Percentiles rank a stretch among this genome's conserved stretches.
Conservation (phyloP, 192 early-diverging fungal species). For the Obelidium mucronatum region DNA sequence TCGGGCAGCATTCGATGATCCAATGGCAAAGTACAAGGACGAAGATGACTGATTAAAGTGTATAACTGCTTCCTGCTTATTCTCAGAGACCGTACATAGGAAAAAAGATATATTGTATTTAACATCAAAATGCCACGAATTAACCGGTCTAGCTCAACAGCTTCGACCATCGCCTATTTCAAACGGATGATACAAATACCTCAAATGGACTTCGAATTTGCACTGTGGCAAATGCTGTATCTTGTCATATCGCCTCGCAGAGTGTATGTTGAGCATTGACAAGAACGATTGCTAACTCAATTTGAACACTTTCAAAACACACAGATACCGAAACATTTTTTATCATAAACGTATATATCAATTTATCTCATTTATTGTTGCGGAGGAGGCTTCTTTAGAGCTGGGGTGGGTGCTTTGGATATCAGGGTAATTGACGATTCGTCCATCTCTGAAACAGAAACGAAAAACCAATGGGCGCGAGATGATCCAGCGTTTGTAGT, state of each 20-base stretch:
- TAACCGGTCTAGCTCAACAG: not conserved
- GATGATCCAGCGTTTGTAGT: conserved; percentile 97
- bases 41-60: conserved; percentile 40
- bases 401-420: not conserved
- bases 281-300: not conserved
- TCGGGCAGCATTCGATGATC: conserved; percentile 58
- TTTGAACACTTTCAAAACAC: not conserved
- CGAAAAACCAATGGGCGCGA: conserved; percentile 97
- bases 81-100: too few relatives aligned
- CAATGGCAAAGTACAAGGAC: conserved; percentile 66
- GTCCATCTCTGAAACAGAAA: conserved; percentile 65
- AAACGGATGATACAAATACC: conserved; percentile 41
- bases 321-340: conserved; percentile 92
- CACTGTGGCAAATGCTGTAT: conserved; percentile 90
- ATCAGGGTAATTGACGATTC: conserved; percentile 25
- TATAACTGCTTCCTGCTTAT: not conserved
- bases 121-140: conserved; percentile 15
- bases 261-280: conserved; percentile 66
- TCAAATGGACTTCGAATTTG: conserved; percentile 91
- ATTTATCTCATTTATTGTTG: not conserved
- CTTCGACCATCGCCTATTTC: conserved; percentile 19
- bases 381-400: not conserved
- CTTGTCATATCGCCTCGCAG: conserved; percentile 78
- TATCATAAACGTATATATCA: conserved; percentile 86
- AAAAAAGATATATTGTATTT: too few relatives aligned